Evolutionary conservation across 805 yeast species (phyloP), one percentile per base, ranked within the genome.

Genomic region (Blastobotrys robertii): DNA sequence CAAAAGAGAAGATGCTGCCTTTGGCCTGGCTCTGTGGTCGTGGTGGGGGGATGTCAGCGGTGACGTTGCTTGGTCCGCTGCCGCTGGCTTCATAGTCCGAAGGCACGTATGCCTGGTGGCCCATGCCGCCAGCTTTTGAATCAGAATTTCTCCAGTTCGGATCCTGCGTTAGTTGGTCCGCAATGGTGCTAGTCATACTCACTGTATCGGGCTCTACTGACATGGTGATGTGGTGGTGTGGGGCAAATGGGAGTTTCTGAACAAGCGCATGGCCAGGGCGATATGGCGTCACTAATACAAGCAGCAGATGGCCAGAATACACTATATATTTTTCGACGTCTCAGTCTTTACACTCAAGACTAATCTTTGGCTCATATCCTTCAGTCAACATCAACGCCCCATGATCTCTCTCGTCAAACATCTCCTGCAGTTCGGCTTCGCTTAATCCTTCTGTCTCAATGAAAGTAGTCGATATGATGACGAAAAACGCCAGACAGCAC

Each of bases 1-100:
- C 71, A 33, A 79, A 59, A 14, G 79, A 72, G 51, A 79, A 71
- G 48, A 73, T 51, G 10, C 19, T 33, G 10, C 34, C 34, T 15
- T 33, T 33, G 11, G 14, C 11, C 19, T 35, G 38, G 29, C 19
- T 9, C 25, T 25, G 14, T 10, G 22, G 25, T 37, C 33, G 11
- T 28, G n/a, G 40, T 37, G 34, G 34, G 9, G 40, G 40, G 19
- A 29, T 28, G 16, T 29, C 34, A 19, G 25, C 25, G 25, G 25
- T 19, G 25, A 19, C 25, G 25, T 19, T 19, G 10, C 25, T 34
- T 39, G 35, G 19, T 2, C 31, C 30, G 36, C 37, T 39, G 40
- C 37, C 44, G 28, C 48, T 50, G 22, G 47, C 44, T 30, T 48
- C 50, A 32, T 53, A 56, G 37, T 62, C 66, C 8, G 64, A 60